phyloP scores from a whole-genome alignment of 441 rosid species.

The Euphorbia celastroides region DNA sequence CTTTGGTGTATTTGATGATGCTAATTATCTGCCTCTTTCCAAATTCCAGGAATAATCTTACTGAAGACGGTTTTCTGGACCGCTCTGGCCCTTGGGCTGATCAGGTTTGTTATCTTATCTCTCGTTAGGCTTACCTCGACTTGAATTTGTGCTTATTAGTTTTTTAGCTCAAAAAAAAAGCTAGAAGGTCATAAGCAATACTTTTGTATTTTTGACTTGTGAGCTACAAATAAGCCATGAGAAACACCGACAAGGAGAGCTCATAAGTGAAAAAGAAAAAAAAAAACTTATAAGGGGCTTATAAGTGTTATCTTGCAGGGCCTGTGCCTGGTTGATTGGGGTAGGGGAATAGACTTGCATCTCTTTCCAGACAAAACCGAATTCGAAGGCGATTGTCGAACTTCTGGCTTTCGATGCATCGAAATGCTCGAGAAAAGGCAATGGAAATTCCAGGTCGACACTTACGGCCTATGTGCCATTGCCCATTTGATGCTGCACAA shows the following conservation, averaged over 20 bases:
- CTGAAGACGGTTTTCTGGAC: constrained; percentile 44
- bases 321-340: constrained; percentile 96
- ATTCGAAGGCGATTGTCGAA: constrained; percentile 72
- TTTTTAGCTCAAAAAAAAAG: no score
- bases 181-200: no score
- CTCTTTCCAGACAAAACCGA: constrained; percentile 56
- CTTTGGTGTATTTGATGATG: background rate
- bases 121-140: background rate
- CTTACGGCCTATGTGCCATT: constrained; percentile 69
- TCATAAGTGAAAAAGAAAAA: no score
- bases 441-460: constrained; percentile 94
- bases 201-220: no score
- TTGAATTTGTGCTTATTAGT: no score
- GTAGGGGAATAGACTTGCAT: constrained; percentile 80
- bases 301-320: constrained; percentile 43
- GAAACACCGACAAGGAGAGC: no score
- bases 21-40: constrained; percentile 14
- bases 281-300: no score
- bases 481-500: constrained; percentile 88
- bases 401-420: constrained; percentile 85
- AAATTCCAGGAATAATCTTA: constrained; percentile 50
- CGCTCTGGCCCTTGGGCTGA: constrained; percentile 59
- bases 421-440: constrained; percentile 86
- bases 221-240: no score
- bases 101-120: constrained; percentile 51